A percentile compares a stretch with the other conserved stretches of the same genome.
phyloP scores from a whole-genome alignment of 176 grass and related monocot species.

The Triticum dicoccoides region DNA sequence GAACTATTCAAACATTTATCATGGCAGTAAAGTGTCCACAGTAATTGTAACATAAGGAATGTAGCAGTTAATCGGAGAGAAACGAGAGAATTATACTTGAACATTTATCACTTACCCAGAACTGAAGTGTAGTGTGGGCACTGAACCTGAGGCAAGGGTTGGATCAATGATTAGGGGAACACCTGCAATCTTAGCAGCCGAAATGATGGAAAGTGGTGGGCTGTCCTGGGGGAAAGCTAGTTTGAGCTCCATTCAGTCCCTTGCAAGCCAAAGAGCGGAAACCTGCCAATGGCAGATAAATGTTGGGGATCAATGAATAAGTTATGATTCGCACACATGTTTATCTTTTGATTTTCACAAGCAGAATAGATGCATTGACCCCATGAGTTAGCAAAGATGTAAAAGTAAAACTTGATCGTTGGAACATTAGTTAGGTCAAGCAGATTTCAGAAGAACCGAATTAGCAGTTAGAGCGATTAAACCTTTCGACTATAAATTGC shows the following conservation, averaged over 20 bases:
- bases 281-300: not conserved
- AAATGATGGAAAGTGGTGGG: constrained; percentile 67
- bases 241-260: constrained; percentile 40
- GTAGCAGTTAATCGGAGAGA: not conserved
- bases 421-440: not conserved
- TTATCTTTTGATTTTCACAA: not conserved
- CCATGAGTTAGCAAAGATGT: too few species aligned
- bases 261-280: not conserved
- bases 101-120: constrained; percentile 49
- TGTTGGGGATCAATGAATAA: not conserved
- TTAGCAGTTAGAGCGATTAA: not conserved
- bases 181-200: constrained; percentile 63
- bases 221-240: constrained; percentile 58
- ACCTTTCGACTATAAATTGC: not conserved
- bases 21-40: not conserved
- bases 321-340: not conserved
- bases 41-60: not conserved
- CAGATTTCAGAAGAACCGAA: not conserved
- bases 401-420: not conserved
- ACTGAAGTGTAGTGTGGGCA: constrained; percentile 44
- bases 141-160: constrained; percentile 55
- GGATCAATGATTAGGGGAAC: constrained; percentile 54
- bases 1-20: not conserved
- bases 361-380: not conserved
- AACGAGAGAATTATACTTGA: not conserved